Conservation (phyloP, 1,284 basidiomycete species). For the Xerocomus amazonicus region DNA sequence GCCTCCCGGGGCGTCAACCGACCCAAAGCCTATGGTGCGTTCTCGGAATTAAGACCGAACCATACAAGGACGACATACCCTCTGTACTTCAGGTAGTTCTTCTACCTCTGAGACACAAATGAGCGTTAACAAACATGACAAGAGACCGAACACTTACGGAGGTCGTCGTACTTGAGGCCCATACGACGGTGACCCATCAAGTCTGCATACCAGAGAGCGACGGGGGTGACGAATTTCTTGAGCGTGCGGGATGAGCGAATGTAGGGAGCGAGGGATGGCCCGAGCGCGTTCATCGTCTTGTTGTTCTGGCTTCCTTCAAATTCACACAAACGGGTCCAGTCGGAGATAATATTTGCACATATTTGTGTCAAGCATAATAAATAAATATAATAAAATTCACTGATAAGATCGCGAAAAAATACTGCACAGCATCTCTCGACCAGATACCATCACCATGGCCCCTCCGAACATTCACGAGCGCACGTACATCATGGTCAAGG, state of each 20-base stretch:
- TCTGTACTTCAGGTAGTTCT: constrained; percentile 82
- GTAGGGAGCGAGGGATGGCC: constrained; percentile 75
- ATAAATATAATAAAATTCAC: constrained; percentile 1
- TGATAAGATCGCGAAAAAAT: constrained; percentile 24
- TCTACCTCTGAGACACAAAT: constrained; percentile 62
- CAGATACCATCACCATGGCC: constrained; percentile 37
- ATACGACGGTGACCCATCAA: constrained; percentile 83
- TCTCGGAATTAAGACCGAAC: not conserved
- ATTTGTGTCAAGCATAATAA: constrained; percentile 27
- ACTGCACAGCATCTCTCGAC: constrained; percentile 25
- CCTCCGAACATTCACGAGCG: constrained; percentile 47
- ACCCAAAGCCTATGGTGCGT: constrained; percentile 61
- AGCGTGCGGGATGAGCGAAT: constrained; percentile 71
- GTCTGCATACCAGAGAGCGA: constrained; percentile 84
- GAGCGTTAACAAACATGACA: constrained; percentile 9
- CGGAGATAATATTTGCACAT: constrained; percentile 33
- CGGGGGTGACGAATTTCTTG: constrained; percentile 65
- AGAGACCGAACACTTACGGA: constrained; percentile 54
- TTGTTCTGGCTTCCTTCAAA: not conserved
- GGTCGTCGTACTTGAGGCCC: constrained; percentile 94
- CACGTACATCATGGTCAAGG: constrained; percentile 92
- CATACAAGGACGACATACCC: constrained; percentile 48
- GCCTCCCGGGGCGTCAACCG: constrained; percentile 79
- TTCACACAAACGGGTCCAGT: constrained; percentile 9
- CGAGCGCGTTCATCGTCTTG: constrained; percentile 58